Evolutionary conservation across 805 yeast genomes (phyloP), one percentile per base, ranked within the genome.

Genomic region (Tetrapisispora arboricola): DNA sequence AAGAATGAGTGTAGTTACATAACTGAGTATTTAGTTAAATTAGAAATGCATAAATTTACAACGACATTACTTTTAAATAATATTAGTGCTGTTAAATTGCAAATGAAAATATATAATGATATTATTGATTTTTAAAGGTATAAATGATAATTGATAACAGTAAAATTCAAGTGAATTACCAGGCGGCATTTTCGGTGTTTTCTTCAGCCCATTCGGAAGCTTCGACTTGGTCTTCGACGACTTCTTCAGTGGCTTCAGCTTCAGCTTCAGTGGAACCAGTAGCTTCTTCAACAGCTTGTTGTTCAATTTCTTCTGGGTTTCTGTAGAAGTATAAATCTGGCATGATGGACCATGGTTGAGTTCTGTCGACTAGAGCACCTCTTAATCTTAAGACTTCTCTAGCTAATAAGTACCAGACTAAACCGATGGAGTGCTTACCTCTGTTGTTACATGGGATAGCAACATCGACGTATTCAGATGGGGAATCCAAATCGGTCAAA

Each of bases 281-380:
- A 55, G 71, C 74, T 62, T 73, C 81, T 65, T 77, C 84, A 60
- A 75, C 76, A 59, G 70, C 75, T 58, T 72, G 77, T 64, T 70
- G 71, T 75, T 86, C 95, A 72, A 84, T 83, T 76, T 92, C 99
- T 78, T 90, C 97, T 67, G 99, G 98, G 78, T 92, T 96, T 82
- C 99, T 92, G 96, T 92, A 92, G 88, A 92, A 92, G 88, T 88
- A 92, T 72, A 92, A 81, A 78, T 92, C 99, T 72, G 97, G 97
- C 98, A 92, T 92, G 69, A 92, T 92, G 60, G 94, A 75, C 99
- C 99, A 92, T 71, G 84, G 81, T 72, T 92, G 85, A 59, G 84
- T 68, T 80, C 99, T 87, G 85, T 84, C 83, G 68, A 94, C 87
- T 61, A 92, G 73, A 67, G 87, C 80, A 68, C 99, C 98, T 78